Conservation (phyloP, 371 early-diverging fungal genomes). For the Dichotomocladium elegans region DNA sequence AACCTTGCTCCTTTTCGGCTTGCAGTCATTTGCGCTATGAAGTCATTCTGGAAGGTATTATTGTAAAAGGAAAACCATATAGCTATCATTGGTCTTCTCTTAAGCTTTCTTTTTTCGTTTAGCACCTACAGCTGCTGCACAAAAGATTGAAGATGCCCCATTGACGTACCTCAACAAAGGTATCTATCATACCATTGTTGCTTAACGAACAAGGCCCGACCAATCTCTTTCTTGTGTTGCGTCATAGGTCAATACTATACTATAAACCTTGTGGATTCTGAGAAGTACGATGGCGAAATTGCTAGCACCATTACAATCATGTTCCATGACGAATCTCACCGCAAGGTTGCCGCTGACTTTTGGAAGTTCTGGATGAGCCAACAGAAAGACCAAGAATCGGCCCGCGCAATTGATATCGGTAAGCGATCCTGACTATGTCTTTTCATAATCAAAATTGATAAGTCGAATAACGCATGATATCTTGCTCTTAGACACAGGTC, state of each 20-base stretch:
- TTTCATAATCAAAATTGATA: too few species aligned
- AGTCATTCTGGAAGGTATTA: constrained; percentile 23
- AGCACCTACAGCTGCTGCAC: constrained; percentile 56
- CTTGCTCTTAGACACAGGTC: constrained; percentile 1
- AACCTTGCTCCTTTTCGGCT: too few species aligned
- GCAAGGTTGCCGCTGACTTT: constrained; percentile 61
- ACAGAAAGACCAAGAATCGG: constrained; percentile 53
- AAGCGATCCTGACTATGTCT: too few species aligned
- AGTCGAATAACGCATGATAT: too few species aligned
- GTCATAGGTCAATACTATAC: constrained; percentile 61
- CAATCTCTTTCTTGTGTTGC: too few species aligned
- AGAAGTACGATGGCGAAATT: constrained; percentile 39
- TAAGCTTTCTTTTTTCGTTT: constrained; percentile 12
- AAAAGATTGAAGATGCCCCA: constrained; percentile 49
- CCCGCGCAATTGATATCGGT: constrained; percentile 61
- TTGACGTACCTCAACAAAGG: constrained; percentile 63
- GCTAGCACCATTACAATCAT: constrained; percentile 62
- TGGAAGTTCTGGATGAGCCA: constrained; percentile 82
- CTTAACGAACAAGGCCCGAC: too few species aligned
- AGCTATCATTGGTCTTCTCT: neutral
- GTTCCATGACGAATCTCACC: constrained; percentile 75
- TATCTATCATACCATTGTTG: too few species aligned
- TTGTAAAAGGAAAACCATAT: neutral
- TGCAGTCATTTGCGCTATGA: constrained; percentile 25
- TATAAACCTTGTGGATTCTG: constrained; percentile 45